Base-by-base conservation (phyloP, 2,329 filamentous ascomycete genomes). In the Aureobasidium sp. region DNA sequence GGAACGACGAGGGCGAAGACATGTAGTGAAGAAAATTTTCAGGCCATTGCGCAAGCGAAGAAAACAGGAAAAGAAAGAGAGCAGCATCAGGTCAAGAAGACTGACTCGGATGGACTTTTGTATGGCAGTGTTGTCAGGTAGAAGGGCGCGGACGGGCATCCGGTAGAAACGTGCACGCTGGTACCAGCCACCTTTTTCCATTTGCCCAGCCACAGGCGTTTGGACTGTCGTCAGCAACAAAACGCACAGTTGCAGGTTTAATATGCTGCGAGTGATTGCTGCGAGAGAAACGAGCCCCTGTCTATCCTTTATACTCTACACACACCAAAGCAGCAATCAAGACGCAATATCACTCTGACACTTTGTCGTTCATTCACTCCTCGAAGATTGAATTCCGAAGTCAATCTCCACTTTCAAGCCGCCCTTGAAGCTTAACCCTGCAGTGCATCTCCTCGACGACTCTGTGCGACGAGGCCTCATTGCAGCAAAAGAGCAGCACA, bases 261-360 rank as follows among this genome's bases (percentile, higher is more conserved):
- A 50, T 50, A 59, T 39, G 55, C 26, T 13, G 32, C 5, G 36
- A 29, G 39, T 47, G 24, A 39, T 32, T 50, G n/a, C 34, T 41
- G 36, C 46, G 41, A 6, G 41, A 17, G 20, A 26, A 32, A 41
- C 29, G 13, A 51, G 24, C 46, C 41, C 44, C 34, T 59, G 56
- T 50, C 43, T 48, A 59, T 59, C 44, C 36, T 41, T 48, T 41
- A 27, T 15, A 37, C 32, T 13, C 46, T 29, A 3, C 12, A 37
- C 26, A 41, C 51, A 59, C 46, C 32, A 34, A 59, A 50, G 13
- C 43, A 56, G 52, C 39, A 44, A 56, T 48, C 34, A 34, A 47
- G 27, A 34, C 32, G 55, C 44, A 29, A 26, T 24, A 59, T 47
- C 24, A 41, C 34, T 37, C 34, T 37, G 34, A 37, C 56, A 59